Conservation (phyloP, 2,329 filamentous ascomycete species). For the Exserohilum turcica region DNA sequence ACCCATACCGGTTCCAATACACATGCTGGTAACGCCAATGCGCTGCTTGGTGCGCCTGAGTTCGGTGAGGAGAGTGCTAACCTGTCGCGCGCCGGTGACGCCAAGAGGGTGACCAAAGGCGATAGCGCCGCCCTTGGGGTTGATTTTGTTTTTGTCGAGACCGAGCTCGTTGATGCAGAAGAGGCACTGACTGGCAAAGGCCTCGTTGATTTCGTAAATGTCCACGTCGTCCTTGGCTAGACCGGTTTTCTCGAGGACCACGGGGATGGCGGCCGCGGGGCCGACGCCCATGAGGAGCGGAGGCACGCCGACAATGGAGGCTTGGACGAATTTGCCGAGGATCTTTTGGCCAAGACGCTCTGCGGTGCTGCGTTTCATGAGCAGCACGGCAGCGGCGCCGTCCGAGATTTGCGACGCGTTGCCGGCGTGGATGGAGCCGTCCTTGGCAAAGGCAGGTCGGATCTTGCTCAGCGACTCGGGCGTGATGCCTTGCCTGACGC, state of each 20-base stretch:
- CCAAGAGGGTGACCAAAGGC: conserved; percentile 95
- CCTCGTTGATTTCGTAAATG: conserved; percentile 99
- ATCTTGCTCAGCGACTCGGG: conserved; percentile 90
- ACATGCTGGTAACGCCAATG: conserved; percentile 94
- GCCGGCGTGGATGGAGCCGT: conserved; percentile 92
- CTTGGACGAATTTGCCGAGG: conserved; percentile 88
- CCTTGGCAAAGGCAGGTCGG: conserved; percentile 84
- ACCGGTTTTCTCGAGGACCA: conserved; percentile 85
- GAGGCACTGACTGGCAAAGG: conserved; percentile 92
- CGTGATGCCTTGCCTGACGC: conserved; percentile 83
- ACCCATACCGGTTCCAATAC: conserved; percentile 92
- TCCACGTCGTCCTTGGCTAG: conserved; percentile 85
- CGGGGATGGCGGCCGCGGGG: conserved; percentile 93
- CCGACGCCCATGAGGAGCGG: conserved; percentile 96
- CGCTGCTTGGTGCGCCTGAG: conserved; percentile 81
- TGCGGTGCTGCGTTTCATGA: conserved; percentile 94
- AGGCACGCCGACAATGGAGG: conserved; percentile 84
- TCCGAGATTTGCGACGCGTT: conserved; percentile 95
- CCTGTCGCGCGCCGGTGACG: conserved; percentile 91
- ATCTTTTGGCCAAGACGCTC: conserved; percentile 86
- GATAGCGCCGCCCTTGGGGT: conserved; percentile 96
- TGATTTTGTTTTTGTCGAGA: conserved; percentile 83
- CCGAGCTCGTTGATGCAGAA: conserved; percentile 91
- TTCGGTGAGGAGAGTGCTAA: conserved; percentile 90
- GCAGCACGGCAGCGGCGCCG: conserved; percentile 89